phyloP scores from a whole-genome alignment of 2,329 filamentous ascomycete genomes.

The Westerdykella aurantiaca region DNA sequence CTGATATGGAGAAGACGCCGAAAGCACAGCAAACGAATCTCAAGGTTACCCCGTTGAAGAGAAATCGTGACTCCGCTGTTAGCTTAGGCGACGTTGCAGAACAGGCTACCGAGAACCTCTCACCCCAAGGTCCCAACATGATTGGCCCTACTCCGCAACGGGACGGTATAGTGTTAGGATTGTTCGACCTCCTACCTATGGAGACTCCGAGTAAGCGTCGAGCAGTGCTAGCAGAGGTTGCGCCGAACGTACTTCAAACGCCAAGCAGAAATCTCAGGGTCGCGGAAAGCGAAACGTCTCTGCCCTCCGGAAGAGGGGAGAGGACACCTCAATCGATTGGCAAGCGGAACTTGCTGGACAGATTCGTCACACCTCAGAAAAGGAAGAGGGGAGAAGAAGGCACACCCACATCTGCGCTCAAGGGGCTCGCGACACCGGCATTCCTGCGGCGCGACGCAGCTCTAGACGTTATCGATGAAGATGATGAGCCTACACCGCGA shows the following conservation, averaged over 20 bases:
- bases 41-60: slow-evolving; percentile 26
- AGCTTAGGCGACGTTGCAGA: slow-evolving; percentile 9
- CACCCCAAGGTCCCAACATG: slow-evolving; percentile 27
- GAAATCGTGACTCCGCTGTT: slow-evolving; percentile 22
- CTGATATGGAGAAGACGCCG: slow-evolving; percentile 22
- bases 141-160: slow-evolving; percentile 76
- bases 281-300: slow-evolving; percentile 21
- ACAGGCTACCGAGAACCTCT: slow-evolving; percentile 15
- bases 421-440: slow-evolving; percentile 60
- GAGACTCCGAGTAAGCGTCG: slow-evolving; percentile 39
- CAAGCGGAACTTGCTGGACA: slow-evolving; percentile 57
- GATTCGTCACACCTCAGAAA: slow-evolving; percentile 57
- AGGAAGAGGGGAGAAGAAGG: slow-evolving; percentile 39
- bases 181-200: slow-evolving; percentile 66
- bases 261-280: slow-evolving; percentile 31
- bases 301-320: slow-evolving; percentile 28
- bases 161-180: slow-evolving; percentile 68
- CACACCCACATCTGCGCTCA: slow-evolving; percentile 30
- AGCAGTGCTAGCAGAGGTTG: slow-evolving; percentile 25
- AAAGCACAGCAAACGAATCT: slow-evolving; percentile 13
- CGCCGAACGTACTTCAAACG: slow-evolving; percentile 34
- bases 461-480: slow-evolving; percentile 52
- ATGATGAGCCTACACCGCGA: slow-evolving; percentile 26
- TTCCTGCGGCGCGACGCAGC: slow-evolving; percentile 56
- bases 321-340: slow-evolving; percentile 50